phyloP scores from a whole-genome alignment of 169 alveolate genomes.

The Plasmodium relictum region DNA sequence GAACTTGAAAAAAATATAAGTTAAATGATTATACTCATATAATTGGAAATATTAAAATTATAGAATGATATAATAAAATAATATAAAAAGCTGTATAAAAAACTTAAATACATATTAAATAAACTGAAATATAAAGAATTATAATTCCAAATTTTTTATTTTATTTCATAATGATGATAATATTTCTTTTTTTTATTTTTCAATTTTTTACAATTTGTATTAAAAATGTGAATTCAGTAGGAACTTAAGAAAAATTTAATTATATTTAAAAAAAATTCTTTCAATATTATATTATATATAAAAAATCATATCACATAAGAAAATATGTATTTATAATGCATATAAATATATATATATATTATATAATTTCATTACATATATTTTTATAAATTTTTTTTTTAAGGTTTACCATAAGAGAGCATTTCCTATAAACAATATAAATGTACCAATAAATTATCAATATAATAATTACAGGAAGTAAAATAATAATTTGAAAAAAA shows the following conservation, averaged over 20 bases:
- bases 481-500: background rate
- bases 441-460: constrained; percentile 18
- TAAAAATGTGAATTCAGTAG: constrained; percentile 62
- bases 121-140: no score
- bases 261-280: no score
- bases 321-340: background rate
- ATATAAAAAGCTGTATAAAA: no score
- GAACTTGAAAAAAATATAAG: no score
- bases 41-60: no score
- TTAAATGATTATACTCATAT: no score
- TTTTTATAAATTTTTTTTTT: background rate
- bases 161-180: constrained; percentile 38
- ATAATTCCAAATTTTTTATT: background rate
- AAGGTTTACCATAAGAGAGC: constrained; percentile 27
- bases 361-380: no score
- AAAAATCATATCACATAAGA: background rate
- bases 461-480: constrained; percentile 38
- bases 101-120: no score
- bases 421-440: constrained; percentile 31
- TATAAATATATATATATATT: background rate
- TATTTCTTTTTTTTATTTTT: constrained; percentile 27
- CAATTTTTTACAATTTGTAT: constrained; percentile 39
- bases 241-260: background rate
- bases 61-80: no score
- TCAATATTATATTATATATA: background rate